Evolutionary conservation across 2,329 filamentous ascomycete species (phyloP).

Genomic region (Apiospora marii): DNA sequence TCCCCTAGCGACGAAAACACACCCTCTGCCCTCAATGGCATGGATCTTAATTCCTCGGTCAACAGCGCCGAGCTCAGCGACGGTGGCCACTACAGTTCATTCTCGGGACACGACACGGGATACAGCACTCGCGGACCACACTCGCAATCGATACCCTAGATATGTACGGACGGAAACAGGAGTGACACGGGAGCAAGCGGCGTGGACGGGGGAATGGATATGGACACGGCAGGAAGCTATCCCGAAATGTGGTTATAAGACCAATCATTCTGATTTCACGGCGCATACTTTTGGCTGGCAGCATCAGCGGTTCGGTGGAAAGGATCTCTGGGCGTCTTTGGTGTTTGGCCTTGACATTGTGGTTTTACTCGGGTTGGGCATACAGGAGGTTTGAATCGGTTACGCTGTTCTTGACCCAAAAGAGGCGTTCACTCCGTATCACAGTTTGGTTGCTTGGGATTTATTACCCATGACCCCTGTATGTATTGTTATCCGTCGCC

Average conservation of each 20-base stretch:
- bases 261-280: slow-evolving; percentile 14
- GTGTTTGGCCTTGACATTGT: slow-evolving; percentile 21
- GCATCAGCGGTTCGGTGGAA: slow-evolving; percentile 24
- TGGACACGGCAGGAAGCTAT: not conserved
- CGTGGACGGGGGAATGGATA: not conserved
- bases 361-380: slow-evolving; percentile 6
- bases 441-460: slow-evolving; percentile 12
- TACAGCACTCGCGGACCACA: slow-evolving; percentile 14
- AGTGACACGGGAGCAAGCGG: not conserved
- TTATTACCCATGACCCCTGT: not conserved
- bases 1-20: slow-evolving; percentile 20
- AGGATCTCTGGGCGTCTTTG: slow-evolving; percentile 19
- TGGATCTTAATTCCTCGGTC: slow-evolving; percentile 13
- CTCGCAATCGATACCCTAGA: slow-evolving; percentile 7
- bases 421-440: slow-evolving; percentile 4
- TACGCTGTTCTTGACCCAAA: slow-evolving; percentile 1
- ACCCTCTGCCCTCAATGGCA: not conserved
- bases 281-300: slow-evolving; percentile 23
- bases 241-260: not conserved
- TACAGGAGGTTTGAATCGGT: slow-evolving; percentile 12
- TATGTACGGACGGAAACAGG: too few relatives aligned
- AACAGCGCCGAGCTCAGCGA: slow-evolving; percentile 19
- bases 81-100: slow-evolving; percentile 5
- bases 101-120: slow-evolving; percentile 1
- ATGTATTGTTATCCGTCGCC: not conserved